Conservation (phyloP, 2,329 filamentous ascomycete genomes). For the Ophiostoma fasciatum region DNA sequence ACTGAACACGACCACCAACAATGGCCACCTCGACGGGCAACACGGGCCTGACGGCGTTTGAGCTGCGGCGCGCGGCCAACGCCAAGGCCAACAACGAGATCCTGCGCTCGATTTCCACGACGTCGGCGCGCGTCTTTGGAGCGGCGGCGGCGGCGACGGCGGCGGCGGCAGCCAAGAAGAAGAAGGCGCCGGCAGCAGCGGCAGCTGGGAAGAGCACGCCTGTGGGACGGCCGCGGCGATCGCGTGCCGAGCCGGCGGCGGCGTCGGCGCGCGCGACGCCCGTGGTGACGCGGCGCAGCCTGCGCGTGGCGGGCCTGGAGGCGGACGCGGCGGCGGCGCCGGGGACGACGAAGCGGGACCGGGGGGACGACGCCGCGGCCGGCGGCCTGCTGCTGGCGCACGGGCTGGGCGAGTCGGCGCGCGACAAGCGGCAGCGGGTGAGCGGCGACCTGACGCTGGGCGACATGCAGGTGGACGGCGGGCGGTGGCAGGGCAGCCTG, state of each 20-base stretch:
- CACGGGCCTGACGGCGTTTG: constrained; percentile 67
- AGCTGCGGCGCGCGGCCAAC: constrained; percentile 70
- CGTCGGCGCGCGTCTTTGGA: constrained; percentile 31
- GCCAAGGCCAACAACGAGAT: constrained; percentile 75
- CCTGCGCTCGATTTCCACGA: constrained; percentile 59
- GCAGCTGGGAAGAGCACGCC: too few relatives aligned
- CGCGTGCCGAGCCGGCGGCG: too few relatives aligned
- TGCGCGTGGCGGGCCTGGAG: constrained; percentile 39
- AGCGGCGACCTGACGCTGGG: constrained; percentile 51
- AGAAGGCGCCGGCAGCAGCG: constrained; percentile 23
- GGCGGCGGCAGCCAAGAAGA: constrained; percentile 22
- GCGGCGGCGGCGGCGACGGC: constrained; percentile 31
- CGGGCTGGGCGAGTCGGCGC: constrained; percentile 16
- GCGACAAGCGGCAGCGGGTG: constrained; percentile 42
- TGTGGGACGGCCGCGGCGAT: too few relatives aligned
- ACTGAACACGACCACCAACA: too few relatives aligned
- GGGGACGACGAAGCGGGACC: constrained; percentile 33
- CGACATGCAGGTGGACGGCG: constrained; percentile 67
- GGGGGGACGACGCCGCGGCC: constrained; percentile 32
- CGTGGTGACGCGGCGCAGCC: constrained; percentile 41
- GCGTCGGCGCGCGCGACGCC: constrained; percentile 22
- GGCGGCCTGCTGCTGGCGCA: neutral
- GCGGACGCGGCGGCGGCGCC: constrained; percentile 31
- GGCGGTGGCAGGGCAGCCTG: constrained; percentile 54
- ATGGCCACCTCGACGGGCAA: too few relatives aligned